Evolutionary conservation across 768 basidiomycete species (phyloP).

Genomic region (Collybiopsis luxurians): DNA sequence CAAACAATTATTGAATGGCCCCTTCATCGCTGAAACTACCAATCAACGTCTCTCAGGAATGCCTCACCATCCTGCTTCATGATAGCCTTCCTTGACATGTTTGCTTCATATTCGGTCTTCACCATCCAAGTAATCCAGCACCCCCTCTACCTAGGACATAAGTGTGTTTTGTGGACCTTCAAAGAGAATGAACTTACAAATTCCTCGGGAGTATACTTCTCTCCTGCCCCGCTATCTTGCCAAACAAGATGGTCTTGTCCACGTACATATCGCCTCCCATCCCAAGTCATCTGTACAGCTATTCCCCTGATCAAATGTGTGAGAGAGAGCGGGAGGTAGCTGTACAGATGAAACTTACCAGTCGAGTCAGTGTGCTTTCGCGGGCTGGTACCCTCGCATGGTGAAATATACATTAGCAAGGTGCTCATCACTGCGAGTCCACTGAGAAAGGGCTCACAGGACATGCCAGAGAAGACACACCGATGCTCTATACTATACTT

Average conservation of each 20-base stretch:
- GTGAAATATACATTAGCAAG: too few relatives aligned
- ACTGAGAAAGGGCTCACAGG: not conserved
- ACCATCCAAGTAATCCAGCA: conserved; percentile 3
- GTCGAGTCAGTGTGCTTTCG: not conserved
- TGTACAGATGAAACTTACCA: not conserved
- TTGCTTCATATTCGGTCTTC: not conserved
- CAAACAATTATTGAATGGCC: too few relatives aligned
- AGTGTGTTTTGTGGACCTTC: not conserved
- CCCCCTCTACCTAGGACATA: not conserved
- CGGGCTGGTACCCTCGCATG: too few relatives aligned
- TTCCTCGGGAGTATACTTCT: too few relatives aligned
- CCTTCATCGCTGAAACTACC: too few relatives aligned
- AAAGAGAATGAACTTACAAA: too few relatives aligned
- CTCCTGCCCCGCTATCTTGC: too few relatives aligned
- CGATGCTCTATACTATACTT: conserved; percentile 1
- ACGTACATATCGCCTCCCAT: not conserved
- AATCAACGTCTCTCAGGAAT: too few relatives aligned
- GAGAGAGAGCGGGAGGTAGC: not conserved
- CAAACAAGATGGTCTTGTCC: not conserved
- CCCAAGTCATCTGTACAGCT: not conserved
- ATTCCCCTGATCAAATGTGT: not conserved
- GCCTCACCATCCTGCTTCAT: not conserved
- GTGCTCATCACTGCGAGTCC: too few relatives aligned
- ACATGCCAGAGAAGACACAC: not conserved
- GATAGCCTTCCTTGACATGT: not conserved